A percentile compares a stretch with the other conserved stretches of the same genome.
Conservation (phyloP, 352 stramenopile genomes). For the Globisporangium splendens region DNA sequence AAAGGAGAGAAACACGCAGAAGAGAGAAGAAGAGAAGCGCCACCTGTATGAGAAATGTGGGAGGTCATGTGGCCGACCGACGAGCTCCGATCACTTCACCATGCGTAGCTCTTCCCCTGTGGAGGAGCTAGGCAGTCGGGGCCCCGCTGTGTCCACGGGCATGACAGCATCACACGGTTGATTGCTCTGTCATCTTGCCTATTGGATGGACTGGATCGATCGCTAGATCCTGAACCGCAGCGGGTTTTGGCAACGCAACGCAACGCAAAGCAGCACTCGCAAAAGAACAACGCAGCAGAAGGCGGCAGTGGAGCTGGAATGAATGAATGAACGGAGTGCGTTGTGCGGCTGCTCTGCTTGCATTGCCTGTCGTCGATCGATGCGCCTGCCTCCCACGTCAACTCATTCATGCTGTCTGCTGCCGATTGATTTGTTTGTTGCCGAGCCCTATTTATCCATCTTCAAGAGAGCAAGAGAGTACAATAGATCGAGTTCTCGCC, state of each 20-base stretch:
- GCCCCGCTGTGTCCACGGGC: constrained; percentile 3
- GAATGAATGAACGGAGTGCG: not conserved
- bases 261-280: not conserved
- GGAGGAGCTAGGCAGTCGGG: constrained; percentile 3
- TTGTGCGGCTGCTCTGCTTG: not conserved
- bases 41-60: not conserved
- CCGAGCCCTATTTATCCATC: constrained; percentile 8
- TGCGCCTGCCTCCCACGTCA: not conserved
- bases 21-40: constrained; percentile 1
- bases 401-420: not conserved
- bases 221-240: constrained; percentile 10
- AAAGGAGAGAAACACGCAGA: not conserved
- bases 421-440: constrained; percentile 1
- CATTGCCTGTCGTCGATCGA: not conserved
- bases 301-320: not conserved
- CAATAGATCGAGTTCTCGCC: constrained; percentile 10
- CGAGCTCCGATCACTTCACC: constrained; percentile 3
- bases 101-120: not conserved
- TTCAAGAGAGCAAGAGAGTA: not conserved
- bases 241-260: constrained; percentile 1
- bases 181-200: not conserved
- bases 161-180: not conserved
- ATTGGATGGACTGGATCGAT: constrained; percentile 9
- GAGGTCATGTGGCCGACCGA: not conserved
- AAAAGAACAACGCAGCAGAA: constrained; percentile 1